Percentiles rank a stretch among this genome's conserved stretches.
Conservation (phyloP, 331 rosid genomes). For the Saraca asoca region DNA sequence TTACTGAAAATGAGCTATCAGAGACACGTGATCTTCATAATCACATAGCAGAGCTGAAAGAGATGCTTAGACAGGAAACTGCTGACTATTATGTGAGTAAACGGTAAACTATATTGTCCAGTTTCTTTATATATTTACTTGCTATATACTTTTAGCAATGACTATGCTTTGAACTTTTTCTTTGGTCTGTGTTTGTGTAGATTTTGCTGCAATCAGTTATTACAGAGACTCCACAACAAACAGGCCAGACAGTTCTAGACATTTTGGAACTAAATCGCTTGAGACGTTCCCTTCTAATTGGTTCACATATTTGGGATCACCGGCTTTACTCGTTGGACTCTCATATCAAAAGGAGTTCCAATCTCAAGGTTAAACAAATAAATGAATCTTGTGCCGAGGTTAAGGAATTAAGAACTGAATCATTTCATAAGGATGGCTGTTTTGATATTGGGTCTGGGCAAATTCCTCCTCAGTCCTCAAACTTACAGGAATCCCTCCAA, state of each 20-base stretch:
- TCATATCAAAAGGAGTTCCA: conserved; percentile 39
- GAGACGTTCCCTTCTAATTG: conserved; percentile 71
- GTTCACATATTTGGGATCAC: conserved; percentile 67
- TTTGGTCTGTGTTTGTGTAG: conserved; percentile 40
- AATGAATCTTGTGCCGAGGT: conserved; percentile 36
- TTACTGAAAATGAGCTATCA: conserved; percentile 35
- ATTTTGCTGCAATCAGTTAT: conserved; percentile 61
- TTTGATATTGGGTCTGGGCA: conserved; percentile 39
- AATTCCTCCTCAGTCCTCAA: conserved; percentile 41
- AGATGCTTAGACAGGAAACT: conserved; percentile 66
- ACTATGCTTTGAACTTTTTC: conserved; percentile 3
- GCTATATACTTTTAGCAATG: conserved; percentile 5
- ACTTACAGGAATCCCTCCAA: conserved; percentile 42
- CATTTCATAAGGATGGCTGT: conserved; percentile 34
- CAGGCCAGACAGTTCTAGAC: conserved; percentile 52
- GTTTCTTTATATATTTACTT: conserved; percentile 17
- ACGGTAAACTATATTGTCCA: conserved; percentile 5
- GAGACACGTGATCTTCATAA: conserved; percentile 49
- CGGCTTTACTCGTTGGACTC: conserved; percentile 53
- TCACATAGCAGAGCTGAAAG: conserved; percentile 68
- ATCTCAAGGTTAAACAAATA: conserved; percentile 45
- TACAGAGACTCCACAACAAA: conserved; percentile 44
- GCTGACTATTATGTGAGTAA: conserved; percentile 74
- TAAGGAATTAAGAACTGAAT: conserved; percentile 41
- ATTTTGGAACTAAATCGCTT: conserved; percentile 76